Evolutionary conservation across 2,329 filamentous ascomycete genomes (phyloP).

Genomic region (Diaporthe batatas): DNA sequence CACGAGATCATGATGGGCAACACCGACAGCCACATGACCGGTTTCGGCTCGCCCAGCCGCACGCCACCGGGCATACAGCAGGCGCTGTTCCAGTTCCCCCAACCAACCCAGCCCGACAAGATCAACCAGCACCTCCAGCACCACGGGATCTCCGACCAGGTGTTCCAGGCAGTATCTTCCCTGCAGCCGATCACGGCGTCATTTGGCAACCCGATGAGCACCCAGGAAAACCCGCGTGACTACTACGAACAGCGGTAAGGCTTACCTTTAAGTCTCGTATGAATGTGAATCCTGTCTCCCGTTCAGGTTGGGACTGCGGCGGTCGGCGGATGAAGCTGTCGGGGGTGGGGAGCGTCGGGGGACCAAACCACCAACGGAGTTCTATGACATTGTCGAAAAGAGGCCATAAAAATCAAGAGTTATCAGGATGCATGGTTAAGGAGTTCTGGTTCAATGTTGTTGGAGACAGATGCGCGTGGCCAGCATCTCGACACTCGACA

Average conservation of each 20-base stretch:
- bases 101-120: slow-evolving; percentile 33
- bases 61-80: slow-evolving; percentile 35
- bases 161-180: slow-evolving; percentile 42
- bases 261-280: background rate
- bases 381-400: background rate
- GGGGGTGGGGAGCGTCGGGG: background rate
- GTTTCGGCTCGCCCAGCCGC: slow-evolving; percentile 36
- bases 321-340: background rate
- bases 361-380: background rate
- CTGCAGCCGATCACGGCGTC: slow-evolving; percentile 41
- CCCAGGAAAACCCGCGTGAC: slow-evolving; percentile 29
- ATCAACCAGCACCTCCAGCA: slow-evolving; percentile 41
- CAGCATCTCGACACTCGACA: background rate
- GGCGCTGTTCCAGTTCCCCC: slow-evolving; percentile 37
- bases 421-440: slow-evolving; percentile 22
- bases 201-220: slow-evolving; percentile 38
- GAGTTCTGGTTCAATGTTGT: slow-evolving; percentile 19
- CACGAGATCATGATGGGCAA: slow-evolving; percentile 43
- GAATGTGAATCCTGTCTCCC: background rate
- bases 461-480: slow-evolving; percentile 9
- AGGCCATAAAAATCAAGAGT: slow-evolving; percentile 17
- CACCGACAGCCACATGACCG: slow-evolving; percentile 35
- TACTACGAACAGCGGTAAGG: slow-evolving; percentile 25
- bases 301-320: background rate
- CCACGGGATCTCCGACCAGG: slow-evolving; percentile 41